Evolutionary conservation across 306 rosid species (phyloP).

Genomic region (Abrus pulchellus): DNA sequence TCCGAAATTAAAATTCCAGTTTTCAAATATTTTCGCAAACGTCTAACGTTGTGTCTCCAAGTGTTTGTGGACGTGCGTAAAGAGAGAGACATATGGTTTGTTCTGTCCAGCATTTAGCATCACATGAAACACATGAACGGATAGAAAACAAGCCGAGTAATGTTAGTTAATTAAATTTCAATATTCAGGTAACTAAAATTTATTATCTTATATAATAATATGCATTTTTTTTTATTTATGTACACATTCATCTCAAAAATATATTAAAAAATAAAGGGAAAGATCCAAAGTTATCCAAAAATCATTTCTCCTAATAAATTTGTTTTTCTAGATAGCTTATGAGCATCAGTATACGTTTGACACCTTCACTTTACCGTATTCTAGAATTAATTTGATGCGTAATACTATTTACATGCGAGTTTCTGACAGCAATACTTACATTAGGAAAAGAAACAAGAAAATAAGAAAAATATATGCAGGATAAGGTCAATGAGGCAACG

Average conservation of each 20-base stretch:
- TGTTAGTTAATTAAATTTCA: too few relatives aligned
- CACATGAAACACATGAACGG: conserved; percentile 17
- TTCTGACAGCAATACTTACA: too few relatives aligned
- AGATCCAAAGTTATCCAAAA: too few relatives aligned
- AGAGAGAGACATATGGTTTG: conserved; percentile 39
- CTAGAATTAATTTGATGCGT: not conserved
- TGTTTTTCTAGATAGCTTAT: conserved; percentile 1
- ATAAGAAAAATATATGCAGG: too few relatives aligned
- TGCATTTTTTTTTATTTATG: too few relatives aligned
- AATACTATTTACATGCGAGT: too few relatives aligned
- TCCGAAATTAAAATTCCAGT: not conserved
- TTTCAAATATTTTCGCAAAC: not conserved
- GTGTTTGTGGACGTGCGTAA: conserved; percentile 25
- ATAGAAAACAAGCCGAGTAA: not conserved
- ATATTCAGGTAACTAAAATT: too few relatives aligned
- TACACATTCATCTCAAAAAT: too few relatives aligned
- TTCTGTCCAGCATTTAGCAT: conserved; percentile 38
- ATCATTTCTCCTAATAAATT: not conserved
- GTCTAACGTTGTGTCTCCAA: not conserved
- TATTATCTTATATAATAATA: too few relatives aligned
- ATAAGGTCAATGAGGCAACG: too few relatives aligned
- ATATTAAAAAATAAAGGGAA: too few relatives aligned
- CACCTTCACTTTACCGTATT: not conserved
- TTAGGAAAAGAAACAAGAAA: too few relatives aligned
- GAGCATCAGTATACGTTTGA: not conserved